A percentile compares a stretch with the other conserved stretches of the same genome.
These are phyloP conservation scores for Diaporthe nobilis DNA, from an alignment of 2,329 filamentous ascomycete genomes.

Conservation along the genomic window DNA sequence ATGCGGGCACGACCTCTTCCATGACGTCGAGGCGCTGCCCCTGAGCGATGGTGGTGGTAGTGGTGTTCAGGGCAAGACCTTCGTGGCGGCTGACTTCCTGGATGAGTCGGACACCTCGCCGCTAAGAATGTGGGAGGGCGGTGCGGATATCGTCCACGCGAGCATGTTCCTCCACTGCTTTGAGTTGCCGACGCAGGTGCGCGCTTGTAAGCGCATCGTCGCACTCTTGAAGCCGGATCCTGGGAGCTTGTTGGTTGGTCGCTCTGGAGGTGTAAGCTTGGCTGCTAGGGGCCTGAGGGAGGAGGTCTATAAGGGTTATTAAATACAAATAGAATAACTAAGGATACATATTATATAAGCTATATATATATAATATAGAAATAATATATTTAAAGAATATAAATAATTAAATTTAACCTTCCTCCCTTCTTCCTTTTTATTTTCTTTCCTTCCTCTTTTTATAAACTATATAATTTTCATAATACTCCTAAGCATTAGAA, in stretches of 20 bases:
- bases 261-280: background rate
- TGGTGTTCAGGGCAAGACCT: background rate
- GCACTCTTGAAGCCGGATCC: background rate
- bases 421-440: too few species aligned
- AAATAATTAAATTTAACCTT: too few species aligned
- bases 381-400: too few species aligned
- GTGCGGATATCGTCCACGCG: background rate
- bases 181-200: background rate
- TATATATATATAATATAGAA: too few species aligned
- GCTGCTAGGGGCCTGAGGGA: background rate
- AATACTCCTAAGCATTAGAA: too few species aligned
- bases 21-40: background rate
- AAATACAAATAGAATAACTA: too few species aligned
- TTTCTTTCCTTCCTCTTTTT: too few species aligned
- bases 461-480: too few species aligned
- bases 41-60: background rate
- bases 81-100: background rate
- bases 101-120: background rate
- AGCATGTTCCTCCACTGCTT: conserved; percentile 12
- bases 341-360: too few species aligned
- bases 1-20: background rate
- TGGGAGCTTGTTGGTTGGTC: background rate
- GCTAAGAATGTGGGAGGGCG: background rate
- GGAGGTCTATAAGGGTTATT: background rate
- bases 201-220: background rate